Conservation (phyloP, 31 red algal genomes). For the Asparagopsis taxiformis region DNA sequence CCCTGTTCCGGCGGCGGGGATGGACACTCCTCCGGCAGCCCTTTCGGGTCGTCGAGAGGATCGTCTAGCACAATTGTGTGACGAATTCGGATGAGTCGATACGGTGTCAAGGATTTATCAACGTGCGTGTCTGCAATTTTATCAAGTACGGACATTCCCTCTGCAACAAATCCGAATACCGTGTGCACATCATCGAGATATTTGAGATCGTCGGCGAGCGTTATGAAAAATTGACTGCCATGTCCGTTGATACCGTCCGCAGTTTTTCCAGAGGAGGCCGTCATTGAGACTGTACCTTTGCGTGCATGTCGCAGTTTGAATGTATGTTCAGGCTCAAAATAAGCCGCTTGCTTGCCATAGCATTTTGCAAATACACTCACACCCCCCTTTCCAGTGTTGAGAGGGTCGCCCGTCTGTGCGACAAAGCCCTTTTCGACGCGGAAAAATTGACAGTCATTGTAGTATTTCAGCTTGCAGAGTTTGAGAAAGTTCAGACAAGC, state of each 20-base stretch:
- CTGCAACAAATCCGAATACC: slow-evolving; percentile 64
- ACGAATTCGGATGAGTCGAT: slow-evolving; percentile 60
- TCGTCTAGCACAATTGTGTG: slow-evolving; percentile 84
- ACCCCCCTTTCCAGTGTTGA: slow-evolving; percentile 64
- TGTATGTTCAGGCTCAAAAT: slow-evolving; percentile 49
- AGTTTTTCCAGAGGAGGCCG: not conserved
- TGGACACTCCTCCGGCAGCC: slow-evolving; percentile 29
- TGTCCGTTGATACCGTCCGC: slow-evolving; percentile 13
- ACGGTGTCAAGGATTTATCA: slow-evolving; percentile 43
- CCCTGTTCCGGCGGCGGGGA: slow-evolving; percentile 44
- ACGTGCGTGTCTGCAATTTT: slow-evolving; percentile 55
- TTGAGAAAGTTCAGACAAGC: slow-evolving; percentile 77
- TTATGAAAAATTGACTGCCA: slow-evolving; percentile 86
- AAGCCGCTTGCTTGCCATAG: not conserved
- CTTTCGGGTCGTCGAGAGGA: slow-evolving; percentile 60
- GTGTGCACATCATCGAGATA: slow-evolving; percentile 74
- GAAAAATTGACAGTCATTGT: slow-evolving; percentile 85
- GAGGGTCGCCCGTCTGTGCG: slow-evolving; percentile 84
- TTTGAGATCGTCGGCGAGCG: slow-evolving; percentile 43
- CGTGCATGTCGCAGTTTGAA: slow-evolving; percentile 35
- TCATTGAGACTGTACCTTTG: slow-evolving; percentile 80
- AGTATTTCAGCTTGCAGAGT: slow-evolving; percentile 84
- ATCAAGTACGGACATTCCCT: slow-evolving; percentile 64
- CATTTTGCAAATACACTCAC: slow-evolving; percentile 61
- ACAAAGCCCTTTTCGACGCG: slow-evolving; percentile 76